A percentile compares a stretch with the other conserved stretches of the same genome.
phyloP scores from a whole-genome alignment of 1,139 yeast genomes.

The Pneumocystis wakefieldiae region DNA sequence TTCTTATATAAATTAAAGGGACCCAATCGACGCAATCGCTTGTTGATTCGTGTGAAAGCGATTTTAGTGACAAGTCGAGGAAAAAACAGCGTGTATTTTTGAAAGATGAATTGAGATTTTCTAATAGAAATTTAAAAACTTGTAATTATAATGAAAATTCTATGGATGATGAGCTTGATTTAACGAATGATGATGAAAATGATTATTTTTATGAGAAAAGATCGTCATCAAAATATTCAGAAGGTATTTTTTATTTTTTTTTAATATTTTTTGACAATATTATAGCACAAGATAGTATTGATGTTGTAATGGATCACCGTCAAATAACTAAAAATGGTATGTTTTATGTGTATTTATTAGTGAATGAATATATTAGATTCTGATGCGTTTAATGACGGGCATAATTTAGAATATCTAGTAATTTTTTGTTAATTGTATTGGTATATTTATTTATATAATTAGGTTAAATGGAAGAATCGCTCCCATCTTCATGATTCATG shows the following conservation, averaged over 20 bases:
- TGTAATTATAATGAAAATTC: constrained; percentile 13
- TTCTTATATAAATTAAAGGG: not conserved
- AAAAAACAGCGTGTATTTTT: not conserved
- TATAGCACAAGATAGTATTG: not conserved
- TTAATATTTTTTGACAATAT: not conserved
- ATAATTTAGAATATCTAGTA: not conserved
- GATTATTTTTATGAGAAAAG: constrained; percentile 16
- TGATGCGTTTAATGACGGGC: constrained; percentile 10
- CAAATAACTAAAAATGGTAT: constrained; percentile 15
- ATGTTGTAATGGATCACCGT: constrained; percentile 1
- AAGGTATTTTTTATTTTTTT: constrained; percentile 6
- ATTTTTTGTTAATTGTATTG: not conserved
- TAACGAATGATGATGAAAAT: constrained; percentile 24
- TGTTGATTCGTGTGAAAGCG: not conserved
- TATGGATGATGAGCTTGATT: constrained; percentile 1
- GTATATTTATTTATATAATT: constrained; percentile 7
- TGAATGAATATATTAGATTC: constrained; percentile 17
- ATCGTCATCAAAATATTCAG: constrained; percentile 3
- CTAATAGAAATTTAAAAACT: not conserved
- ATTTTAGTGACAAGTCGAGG: not conserved
- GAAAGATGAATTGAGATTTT: not conserved
- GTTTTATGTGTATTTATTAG: constrained; percentile 16
- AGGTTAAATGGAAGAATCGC: constrained; percentile 74
- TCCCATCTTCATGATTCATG: constrained; percentile 93
- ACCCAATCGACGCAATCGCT: not conserved